Conservation (phyloP, 305 asterid genomes). For the Fraxinus sp. region DNA sequence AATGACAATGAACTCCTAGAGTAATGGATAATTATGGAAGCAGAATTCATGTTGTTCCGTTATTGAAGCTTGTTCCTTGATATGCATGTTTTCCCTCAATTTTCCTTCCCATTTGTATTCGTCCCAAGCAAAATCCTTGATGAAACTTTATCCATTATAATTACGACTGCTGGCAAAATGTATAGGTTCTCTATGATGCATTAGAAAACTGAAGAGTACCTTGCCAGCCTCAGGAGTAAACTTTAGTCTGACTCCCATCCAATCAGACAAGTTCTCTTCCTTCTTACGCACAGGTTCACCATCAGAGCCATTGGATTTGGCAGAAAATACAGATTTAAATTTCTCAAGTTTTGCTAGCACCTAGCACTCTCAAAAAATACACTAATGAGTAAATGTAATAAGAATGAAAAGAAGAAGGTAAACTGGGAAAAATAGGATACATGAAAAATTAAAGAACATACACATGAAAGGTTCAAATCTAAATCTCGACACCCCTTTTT, state of each 20-base stretch:
- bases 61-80: neutral
- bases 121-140: neutral
- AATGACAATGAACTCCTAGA: neutral
- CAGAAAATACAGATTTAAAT: conserved; percentile 57
- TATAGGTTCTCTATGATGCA: neutral
- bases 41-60: neutral
- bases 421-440: neutral
- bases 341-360: conserved; percentile 69
- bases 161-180: neutral
- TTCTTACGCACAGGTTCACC: conserved; percentile 41
- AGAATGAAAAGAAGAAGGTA: neutral
- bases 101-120: neutral
- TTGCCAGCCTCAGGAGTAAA: conserved; percentile 78
- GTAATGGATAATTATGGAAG: neutral
- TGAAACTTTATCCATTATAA: conserved; percentile 4
- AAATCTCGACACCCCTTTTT: conserved; percentile 1
- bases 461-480: conserved; percentile 12
- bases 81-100: neutral
- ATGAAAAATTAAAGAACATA: neutral
- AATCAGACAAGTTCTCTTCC: conserved; percentile 57
- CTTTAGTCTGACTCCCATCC: conserved; percentile 62
- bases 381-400: conserved; percentile 5
- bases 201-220: conserved; percentile 40
- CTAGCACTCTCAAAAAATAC: conserved; percentile 36
- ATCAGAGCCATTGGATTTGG: conserved; percentile 43